A percentile compares a stretch with the other conserved stretches of the same genome.
Evolutionary conservation across 495 filamentous ascomycete genomes (phyloP).

Genomic region (Amphirosellinia nigrospora): DNA sequence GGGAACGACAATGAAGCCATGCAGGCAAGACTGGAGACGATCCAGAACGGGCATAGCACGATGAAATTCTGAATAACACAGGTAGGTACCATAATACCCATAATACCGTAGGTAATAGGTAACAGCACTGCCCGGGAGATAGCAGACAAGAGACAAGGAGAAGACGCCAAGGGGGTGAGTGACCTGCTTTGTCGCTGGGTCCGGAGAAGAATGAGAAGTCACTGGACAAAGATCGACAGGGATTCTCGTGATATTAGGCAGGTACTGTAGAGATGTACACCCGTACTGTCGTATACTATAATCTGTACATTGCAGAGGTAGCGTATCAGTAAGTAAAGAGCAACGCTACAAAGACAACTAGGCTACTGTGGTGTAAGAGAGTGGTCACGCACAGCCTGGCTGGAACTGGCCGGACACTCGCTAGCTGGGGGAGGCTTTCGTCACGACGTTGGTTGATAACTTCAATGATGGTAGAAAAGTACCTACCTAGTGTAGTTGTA

Average conservation of each 20-base stretch:
- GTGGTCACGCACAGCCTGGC: background rate
- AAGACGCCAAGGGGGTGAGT: background rate
- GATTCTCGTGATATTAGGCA: conserved; percentile 32
- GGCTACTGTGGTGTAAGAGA: conserved; percentile 7
- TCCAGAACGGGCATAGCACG: conserved; percentile 23
- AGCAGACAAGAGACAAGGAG: conserved; percentile 13
- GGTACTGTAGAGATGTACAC: conserved; percentile 4
- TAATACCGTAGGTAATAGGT: too few species aligned
- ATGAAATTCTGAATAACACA: conserved; percentile 19
- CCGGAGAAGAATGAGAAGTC: conserved; percentile 1
- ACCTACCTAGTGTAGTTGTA: too few species aligned
- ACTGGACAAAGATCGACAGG: conserved; percentile 28
- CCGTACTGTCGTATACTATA: background rate
- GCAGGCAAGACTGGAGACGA: conserved; percentile 33
- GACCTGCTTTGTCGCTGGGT: conserved; percentile 15
- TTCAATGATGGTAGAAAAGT: too few species aligned
- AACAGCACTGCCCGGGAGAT: conserved; percentile 6
- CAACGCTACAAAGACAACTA: conserved; percentile 7
- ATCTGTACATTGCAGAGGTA: conserved; percentile 25
- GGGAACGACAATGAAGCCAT: conserved; percentile 42
- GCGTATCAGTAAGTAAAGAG: background rate
- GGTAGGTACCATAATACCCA: too few species aligned
- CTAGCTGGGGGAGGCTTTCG: background rate
- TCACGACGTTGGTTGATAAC: conserved; percentile 3
- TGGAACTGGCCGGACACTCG: conserved; percentile 5